Percentiles rank a stretch among this genome's conserved stretches.
These are phyloP conservation scores for Carnegiea gigantea DNA, from an alignment of 179 eudicot species.

Conservation along the genomic window DNA sequence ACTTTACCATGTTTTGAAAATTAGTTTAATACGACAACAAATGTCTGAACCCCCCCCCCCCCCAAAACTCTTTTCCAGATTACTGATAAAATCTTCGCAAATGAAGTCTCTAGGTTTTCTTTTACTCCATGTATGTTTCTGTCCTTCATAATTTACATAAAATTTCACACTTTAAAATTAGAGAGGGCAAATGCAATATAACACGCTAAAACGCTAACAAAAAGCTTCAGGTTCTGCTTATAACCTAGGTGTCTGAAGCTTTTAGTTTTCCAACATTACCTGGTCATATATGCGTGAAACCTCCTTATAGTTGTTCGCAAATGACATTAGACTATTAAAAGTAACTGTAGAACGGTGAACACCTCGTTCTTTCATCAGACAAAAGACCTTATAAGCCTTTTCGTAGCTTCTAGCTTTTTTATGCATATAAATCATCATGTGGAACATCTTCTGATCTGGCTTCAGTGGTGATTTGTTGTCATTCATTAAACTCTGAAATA, in stretches of 20 bases:
- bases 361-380: slow-evolving; percentile 78
- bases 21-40: no score
- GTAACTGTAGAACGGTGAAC: slow-evolving; percentile 71
- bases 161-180: no score
- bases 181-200: no score
- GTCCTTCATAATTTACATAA: no score
- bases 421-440: slow-evolving; percentile 94
- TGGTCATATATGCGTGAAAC: slow-evolving; percentile 80
- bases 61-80: no score
- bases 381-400: slow-evolving; percentile 70
- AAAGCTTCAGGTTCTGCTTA: not conserved
- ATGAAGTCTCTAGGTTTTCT: no score
- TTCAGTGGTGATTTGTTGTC: slow-evolving; percentile 60
- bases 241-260: not conserved
- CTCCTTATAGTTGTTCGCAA: slow-evolving; percentile 86
- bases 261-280: slow-evolving; percentile 43
- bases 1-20: no score
- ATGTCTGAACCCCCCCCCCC: no score
- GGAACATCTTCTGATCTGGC: slow-evolving; percentile 98
- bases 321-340: slow-evolving; percentile 91
- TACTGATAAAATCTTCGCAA: no score
- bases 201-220: not conserved
- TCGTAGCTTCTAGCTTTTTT: slow-evolving; percentile 76
- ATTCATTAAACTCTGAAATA: slow-evolving; percentile 65
- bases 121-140: no score